These are phyloP conservation scores for Sporisorium graminicola DNA, from an alignment of 1,284 basidiomycete species.

Conservation along the genomic window DNA sequence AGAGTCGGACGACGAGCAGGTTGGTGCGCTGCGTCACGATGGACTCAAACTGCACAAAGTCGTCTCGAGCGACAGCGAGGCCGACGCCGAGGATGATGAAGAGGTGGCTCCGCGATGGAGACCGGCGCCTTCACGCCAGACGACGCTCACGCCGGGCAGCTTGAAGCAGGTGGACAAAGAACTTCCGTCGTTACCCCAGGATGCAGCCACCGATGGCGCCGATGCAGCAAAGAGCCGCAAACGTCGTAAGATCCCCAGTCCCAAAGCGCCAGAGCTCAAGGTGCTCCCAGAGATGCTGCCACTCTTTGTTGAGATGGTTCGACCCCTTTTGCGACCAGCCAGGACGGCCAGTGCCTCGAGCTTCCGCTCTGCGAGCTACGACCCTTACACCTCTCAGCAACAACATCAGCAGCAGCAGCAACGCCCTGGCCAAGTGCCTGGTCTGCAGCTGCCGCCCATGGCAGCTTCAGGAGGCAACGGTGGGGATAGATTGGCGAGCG, in stretches of 20 bases:
- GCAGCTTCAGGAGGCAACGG: slow-evolving; percentile 6
- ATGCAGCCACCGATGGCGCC: slow-evolving; percentile 1
- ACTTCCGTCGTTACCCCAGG: slow-evolving; percentile 47
- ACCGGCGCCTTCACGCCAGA: slow-evolving; percentile 41
- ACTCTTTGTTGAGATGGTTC: slow-evolving; percentile 63
- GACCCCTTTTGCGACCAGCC: slow-evolving; percentile 49
- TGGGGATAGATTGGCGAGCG: slow-evolving; percentile 5
- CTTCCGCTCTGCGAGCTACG: slow-evolving; percentile 33
- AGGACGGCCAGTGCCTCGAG: slow-evolving; percentile 50
- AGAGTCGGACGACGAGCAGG: slow-evolving; percentile 71
- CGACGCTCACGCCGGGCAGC: slow-evolving; percentile 28
- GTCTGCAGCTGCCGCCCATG: slow-evolving; percentile 12
- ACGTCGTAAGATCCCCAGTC: slow-evolving; percentile 72
- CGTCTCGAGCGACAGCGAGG: slow-evolving; percentile 42
- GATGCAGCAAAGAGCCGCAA: slow-evolving; percentile 56
- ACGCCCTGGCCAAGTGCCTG: neutral
- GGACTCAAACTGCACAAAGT: slow-evolving; percentile 4
- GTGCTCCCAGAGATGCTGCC: slow-evolving; percentile 72
- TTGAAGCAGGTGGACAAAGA: slow-evolving; percentile 46
- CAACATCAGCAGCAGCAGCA: slow-evolving; percentile 12
- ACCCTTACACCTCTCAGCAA: slow-evolving; percentile 21
- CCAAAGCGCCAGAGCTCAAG: slow-evolving; percentile 82
- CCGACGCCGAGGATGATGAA: slow-evolving; percentile 25
- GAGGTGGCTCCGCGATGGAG: slow-evolving; percentile 33
- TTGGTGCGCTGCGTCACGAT: slow-evolving; percentile 42